These are phyloP conservation scores for rapeseed (Brassica napus) DNA, from an alignment of 345 rosid species.

Conservation along the genomic window DNA sequence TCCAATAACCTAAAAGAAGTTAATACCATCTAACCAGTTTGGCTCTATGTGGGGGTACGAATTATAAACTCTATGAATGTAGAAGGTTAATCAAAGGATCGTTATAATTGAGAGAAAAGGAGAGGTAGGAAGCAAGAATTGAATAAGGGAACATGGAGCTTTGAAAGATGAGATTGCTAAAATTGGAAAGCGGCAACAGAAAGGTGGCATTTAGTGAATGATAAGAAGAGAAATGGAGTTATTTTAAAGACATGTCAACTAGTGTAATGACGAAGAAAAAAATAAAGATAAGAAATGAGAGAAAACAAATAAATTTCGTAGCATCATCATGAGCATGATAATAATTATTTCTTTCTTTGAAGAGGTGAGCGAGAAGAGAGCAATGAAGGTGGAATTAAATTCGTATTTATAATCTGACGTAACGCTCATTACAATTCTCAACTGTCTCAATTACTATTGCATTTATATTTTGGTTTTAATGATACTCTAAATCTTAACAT, in stretches of 20 bases:
- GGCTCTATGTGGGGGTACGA: constrained; percentile 35
- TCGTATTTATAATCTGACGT: constrained; percentile 87
- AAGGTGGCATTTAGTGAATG: constrained; percentile 62
- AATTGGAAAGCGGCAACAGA: constrained; percentile 54
- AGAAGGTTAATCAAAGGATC: constrained; percentile 25
- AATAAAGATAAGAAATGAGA: background rate
- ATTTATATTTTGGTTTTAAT: constrained; percentile 85
- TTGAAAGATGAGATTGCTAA: constrained; percentile 46
- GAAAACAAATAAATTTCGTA: constrained; percentile 17
- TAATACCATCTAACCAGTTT: constrained; percentile 26
- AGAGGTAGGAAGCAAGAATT: constrained; percentile 43
- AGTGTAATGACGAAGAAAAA: constrained; percentile 30
- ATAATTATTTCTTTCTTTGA: constrained; percentile 31
- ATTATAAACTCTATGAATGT: constrained; percentile 27
- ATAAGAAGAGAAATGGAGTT: constrained; percentile 43
- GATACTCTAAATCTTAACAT: constrained; percentile 58
- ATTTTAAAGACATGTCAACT: constrained; percentile 32
- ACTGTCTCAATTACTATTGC: constrained; percentile 93
- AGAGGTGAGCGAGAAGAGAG: constrained; percentile 38
- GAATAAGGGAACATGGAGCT: constrained; percentile 52
- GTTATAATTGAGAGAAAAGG: constrained; percentile 35
- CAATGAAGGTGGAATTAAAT: constrained; percentile 57
- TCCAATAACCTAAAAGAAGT: constrained; percentile 30
- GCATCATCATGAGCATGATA: constrained; percentile 39
- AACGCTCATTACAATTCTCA: constrained; percentile 84